Evolutionary conservation across 2,329 filamentous ascomycete genomes (phyloP), one percentile per base, ranked within the genome.

Genomic region (Mariannaea sp.): DNA sequence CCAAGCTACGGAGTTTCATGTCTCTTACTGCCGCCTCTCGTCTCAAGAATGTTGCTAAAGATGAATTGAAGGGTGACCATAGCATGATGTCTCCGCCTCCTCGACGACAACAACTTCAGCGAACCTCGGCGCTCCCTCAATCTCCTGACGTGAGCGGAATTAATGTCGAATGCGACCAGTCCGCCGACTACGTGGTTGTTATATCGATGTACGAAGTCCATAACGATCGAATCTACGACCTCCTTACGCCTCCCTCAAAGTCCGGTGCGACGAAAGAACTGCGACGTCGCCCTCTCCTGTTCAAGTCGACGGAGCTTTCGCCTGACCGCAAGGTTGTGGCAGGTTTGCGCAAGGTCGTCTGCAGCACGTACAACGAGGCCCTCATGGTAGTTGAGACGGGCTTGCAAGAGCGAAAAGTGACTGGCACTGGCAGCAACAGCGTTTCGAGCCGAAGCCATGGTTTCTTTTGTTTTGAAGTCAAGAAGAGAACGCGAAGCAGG

Each of bases 191-290:
- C 64, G 88, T 89, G 4, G 85, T 99, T 48, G 77, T 99, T 9
- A 81, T 99, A 17, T 96, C 92, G 48, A 99, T 99, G 92, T 97
- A 97, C 72, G 94, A 99, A 71, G 93, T 99, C 1, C 97, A 99
- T 77, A 99, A 99, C 68, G 93, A 99, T 73, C 87, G 92, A 29
- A 97, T 99, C 61, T 97, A 95, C 70, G 94, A 99, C 66, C 84
- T 99, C 0, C 78, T 99, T 1, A 89, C 88, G 0, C 82, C 84
- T 0, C 80, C 83, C 3, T 73, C 78, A 17, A 81, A 81, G 57
- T 79, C 79, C 0, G 81, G 80, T 29, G 79, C 80, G 5, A 87
- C 84, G 2, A 91, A 90, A 64, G 87, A 90, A 53, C 79, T 80
- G 59, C 81, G 86, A 44, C 85, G 94, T n/a, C 84, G 92, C 22